These are phyloP conservation scores for Micractinium sp. DNA, from an alignment of 139 green algal genomes.

Conservation along the genomic window DNA sequence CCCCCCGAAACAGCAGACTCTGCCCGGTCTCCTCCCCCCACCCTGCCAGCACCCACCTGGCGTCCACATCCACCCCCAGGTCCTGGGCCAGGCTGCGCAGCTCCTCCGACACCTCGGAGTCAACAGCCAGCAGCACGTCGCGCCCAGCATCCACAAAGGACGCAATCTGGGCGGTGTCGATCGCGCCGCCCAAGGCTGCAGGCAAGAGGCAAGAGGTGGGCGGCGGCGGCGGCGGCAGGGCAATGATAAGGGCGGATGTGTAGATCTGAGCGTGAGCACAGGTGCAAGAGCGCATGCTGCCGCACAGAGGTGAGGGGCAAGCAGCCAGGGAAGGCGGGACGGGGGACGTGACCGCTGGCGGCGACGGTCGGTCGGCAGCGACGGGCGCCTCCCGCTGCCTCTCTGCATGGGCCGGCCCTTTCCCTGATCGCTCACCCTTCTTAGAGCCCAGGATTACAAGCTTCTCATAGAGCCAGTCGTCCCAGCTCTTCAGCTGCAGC, in stretches of 20 bases:
- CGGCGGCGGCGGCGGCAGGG: not conserved
- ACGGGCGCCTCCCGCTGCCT: not conserved
- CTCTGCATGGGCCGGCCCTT: not conserved
- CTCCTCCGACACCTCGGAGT: slow-evolving; percentile 59
- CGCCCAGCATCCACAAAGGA: slow-evolving; percentile 89
- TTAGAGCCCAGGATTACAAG: slow-evolving; percentile 76
- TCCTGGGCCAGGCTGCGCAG: slow-evolving; percentile 62
- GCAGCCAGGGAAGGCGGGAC: too few relatives aligned
- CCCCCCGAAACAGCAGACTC: not conserved
- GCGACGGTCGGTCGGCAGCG: too few relatives aligned
- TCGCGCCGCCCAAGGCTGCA: slow-evolving; percentile 70
- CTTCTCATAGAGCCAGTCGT: slow-evolving; percentile 84
- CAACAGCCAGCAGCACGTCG: slow-evolving; percentile 80
- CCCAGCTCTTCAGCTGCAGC: slow-evolving; percentile 79
- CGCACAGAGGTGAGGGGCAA: too few relatives aligned
- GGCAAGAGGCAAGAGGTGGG: not conserved
- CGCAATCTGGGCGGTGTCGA: slow-evolving; percentile 69
- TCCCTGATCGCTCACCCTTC: slow-evolving; percentile 18
- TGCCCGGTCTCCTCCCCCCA: not conserved
- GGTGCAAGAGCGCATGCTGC: too few relatives aligned
- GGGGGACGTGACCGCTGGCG: too few relatives aligned
- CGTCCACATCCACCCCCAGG: slow-evolving; percentile 83
- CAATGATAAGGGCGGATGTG: not conserved
- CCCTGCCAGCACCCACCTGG: slow-evolving; percentile 5
- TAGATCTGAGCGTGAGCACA: too few relatives aligned